These are phyloP conservation scores for Avena atlantica DNA, from an alignment of 176 grass and related monocot genomes.

Conservation along the genomic window DNA sequence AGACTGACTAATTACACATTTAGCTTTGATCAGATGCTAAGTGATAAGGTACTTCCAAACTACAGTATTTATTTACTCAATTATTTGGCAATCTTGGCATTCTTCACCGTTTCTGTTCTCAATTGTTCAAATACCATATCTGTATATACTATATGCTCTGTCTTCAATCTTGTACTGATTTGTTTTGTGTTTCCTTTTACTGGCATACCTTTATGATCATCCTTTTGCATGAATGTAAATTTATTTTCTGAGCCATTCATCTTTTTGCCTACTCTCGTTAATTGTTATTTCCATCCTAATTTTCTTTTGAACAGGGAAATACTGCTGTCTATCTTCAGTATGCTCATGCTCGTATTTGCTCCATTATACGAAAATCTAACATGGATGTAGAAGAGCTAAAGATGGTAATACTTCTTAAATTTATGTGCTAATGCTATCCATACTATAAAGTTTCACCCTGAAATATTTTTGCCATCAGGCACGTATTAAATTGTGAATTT, in stretches of 20 bases:
- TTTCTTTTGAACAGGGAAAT: conserved; percentile 70
- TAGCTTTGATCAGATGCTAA: conserved; percentile 98
- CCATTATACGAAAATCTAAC: conserved; percentile 88
- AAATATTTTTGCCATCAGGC: not conserved
- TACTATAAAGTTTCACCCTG: conserved; percentile 10
- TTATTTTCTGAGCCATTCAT: not conserved
- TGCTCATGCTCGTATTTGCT: conserved; percentile 97
- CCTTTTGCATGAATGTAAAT: conserved; percentile 11
- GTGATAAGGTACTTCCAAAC: conserved; percentile 71
- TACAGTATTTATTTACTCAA: conserved; percentile 22
- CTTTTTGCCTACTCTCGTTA: not conserved
- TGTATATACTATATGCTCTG: conserved; percentile 17
- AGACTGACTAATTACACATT: conserved; percentile 93
- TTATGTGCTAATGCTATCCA: not conserved
- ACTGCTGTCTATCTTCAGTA: conserved; percentile 96
- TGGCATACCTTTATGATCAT: conserved; percentile 2
- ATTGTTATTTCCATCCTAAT: conserved; percentile 34
- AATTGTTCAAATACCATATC: not conserved
- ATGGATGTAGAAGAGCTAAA: conserved; percentile 82
- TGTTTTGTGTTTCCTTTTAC: conserved; percentile 5
- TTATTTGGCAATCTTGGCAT: not conserved
- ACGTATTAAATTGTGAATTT: conserved; percentile 12
- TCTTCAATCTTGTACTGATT: conserved; percentile 6
- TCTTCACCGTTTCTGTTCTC: conserved; percentile 2
- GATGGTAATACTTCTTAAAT: conserved; percentile 55